Evolutionary conservation across 2,329 filamentous ascomycete genomes (phyloP).

Genomic region (Tolypocladium album): DNA sequence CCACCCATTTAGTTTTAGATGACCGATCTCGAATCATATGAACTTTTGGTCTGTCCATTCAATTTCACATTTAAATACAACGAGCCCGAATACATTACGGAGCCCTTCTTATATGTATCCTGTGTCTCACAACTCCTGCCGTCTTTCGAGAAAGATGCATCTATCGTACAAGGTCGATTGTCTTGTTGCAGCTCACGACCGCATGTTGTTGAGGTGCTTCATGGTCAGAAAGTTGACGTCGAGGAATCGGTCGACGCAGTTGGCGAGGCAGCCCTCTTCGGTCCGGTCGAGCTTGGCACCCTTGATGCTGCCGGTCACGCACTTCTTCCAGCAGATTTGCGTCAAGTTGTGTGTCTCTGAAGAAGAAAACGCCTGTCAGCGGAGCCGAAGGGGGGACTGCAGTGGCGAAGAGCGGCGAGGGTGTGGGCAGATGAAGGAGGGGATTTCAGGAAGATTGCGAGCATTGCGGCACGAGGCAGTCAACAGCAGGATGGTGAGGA

Average conservation of each 20-base stretch:
- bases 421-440: background rate
- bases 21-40: background rate
- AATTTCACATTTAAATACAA: background rate
- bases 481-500: background rate
- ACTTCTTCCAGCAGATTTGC: slow-evolving; percentile 91
- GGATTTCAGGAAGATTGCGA: background rate
- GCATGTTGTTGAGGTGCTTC: slow-evolving; percentile 64
- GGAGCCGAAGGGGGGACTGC: background rate
- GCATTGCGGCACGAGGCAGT: background rate
- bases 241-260: slow-evolving; percentile 90
- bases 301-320: slow-evolving; percentile 65
- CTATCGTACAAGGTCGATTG: background rate
- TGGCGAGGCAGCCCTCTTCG: slow-evolving; percentile 78
- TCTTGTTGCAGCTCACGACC: slow-evolving; percentile 13
- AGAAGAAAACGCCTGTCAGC: slow-evolving; percentile 8
- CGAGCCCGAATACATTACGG: background rate
- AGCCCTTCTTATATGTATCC: background rate
- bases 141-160: slow-evolving; percentile 1
- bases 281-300: slow-evolving; percentile 59
- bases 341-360: slow-evolving; percentile 44
- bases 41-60: background rate
- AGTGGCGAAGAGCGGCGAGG: background rate
- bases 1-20: background rate
- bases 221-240: slow-evolving; percentile 81
- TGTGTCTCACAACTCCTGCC: background rate